These are phyloP conservation scores for Zygosaccharomyces pseudorouxii DNA, from an alignment of 805 yeast species.

Conservation along the genomic window DNA sequence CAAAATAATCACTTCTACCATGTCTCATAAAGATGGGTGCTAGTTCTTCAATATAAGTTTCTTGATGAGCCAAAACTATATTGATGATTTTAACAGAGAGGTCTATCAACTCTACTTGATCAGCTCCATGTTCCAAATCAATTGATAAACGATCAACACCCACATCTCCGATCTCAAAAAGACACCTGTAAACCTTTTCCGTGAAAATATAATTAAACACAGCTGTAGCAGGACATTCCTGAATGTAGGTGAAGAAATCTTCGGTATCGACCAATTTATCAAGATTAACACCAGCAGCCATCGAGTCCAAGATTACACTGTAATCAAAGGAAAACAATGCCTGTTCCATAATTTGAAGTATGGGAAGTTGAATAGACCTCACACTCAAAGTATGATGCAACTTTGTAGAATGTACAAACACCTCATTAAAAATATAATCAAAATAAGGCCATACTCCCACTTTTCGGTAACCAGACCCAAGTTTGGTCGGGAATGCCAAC, in stretches of 20 bases:
- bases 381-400: conserved; percentile 33
- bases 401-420: conserved; percentile 50
- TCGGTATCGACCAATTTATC: conserved; percentile 44
- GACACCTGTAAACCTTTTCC: conserved; percentile 48
- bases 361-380: conserved; percentile 46
- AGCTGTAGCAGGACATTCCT: conserved; percentile 66
- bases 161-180: conserved; percentile 52
- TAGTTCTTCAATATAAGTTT: conserved; percentile 47
- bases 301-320: conserved; percentile 46
- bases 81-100: conserved; percentile 46
- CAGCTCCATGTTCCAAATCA: conserved; percentile 26
- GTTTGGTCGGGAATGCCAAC: conserved; percentile 54
- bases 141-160: conserved; percentile 53
- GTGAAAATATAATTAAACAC: conserved; percentile 58
- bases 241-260: conserved; percentile 48
- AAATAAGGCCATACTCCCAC: conserved; percentile 76
- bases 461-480: conserved; percentile 59
- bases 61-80: conserved; percentile 49
- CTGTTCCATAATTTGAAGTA: conserved; percentile 48
- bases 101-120: conserved; percentile 32
- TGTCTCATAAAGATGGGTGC: conserved; percentile 34
- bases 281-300: conserved; percentile 48
- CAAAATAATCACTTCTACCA: conserved; percentile 20
- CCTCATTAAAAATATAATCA: conserved; percentile 63
- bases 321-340: conserved; percentile 51